phyloP scores from a whole-genome alignment of 1,139 yeast genomes.

The Saccharomycopsis hybrid region DNA sequence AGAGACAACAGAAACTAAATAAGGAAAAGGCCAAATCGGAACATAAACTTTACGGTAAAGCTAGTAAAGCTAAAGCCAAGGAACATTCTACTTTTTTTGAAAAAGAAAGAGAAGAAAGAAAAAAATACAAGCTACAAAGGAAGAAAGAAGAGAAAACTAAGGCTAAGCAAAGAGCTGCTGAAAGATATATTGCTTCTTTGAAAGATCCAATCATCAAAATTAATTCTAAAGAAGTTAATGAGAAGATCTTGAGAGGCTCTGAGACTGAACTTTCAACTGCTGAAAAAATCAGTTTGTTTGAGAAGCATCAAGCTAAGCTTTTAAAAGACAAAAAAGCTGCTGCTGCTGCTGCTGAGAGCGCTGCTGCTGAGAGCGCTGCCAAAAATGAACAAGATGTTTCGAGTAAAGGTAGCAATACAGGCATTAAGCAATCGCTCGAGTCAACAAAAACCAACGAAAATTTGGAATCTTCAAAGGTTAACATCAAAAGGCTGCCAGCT shows the following conservation, averaged over 20 bases:
- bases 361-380: too few species aligned
- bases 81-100: not conserved
- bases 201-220: constrained; percentile 1
- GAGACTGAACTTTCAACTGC: too few species aligned
- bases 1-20: not conserved
- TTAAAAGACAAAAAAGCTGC: too few species aligned
- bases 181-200: not conserved
- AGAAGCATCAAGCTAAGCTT: too few species aligned
- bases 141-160: not conserved
- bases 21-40: not conserved
- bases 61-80: not conserved
- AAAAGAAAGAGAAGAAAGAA: not conserved
- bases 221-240: not conserved
- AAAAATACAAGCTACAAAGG: not conserved
- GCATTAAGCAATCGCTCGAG: too few species aligned
- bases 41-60: not conserved
- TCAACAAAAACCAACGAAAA: too few species aligned
- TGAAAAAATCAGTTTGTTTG: too few species aligned
- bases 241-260: not conserved
- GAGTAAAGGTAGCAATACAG: too few species aligned
- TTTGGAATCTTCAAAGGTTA: too few species aligned
- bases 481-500: too few species aligned
- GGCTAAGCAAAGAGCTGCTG: not conserved
- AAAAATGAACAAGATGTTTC: too few species aligned
- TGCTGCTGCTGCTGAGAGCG: too few species aligned